phyloP scores from a whole-genome alignment of 148 eudicot species.

The Vaccinium darrowii region DNA sequence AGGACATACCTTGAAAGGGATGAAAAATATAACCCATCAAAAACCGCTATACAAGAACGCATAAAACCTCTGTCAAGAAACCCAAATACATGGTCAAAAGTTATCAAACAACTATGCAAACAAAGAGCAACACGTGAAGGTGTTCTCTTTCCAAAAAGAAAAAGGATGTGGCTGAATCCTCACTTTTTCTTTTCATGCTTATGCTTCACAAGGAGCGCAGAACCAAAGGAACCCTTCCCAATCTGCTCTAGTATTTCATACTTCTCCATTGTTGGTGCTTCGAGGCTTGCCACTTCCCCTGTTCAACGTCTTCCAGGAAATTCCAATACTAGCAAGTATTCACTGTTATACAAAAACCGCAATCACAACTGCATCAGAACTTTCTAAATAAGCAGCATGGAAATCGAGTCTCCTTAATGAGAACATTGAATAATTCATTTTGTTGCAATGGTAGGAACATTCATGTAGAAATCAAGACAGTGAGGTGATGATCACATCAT shows the following conservation, averaged over 20 bases:
- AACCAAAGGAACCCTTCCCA: constrained; percentile 96
- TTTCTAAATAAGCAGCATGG: neutral
- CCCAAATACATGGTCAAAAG: neutral
- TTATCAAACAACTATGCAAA: neutral
- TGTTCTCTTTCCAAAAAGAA: neutral
- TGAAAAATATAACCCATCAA: neutral
- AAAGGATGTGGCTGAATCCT: constrained; percentile 22
- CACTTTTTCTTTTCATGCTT: constrained; percentile 84
- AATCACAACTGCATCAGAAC: neutral
- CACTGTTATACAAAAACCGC: neutral
- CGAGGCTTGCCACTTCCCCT: neutral
- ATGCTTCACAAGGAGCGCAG: constrained; percentile 88
- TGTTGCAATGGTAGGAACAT: neutral
- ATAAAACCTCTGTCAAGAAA: neutral
- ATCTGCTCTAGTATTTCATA: constrained; percentile 91
- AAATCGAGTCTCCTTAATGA: neutral
- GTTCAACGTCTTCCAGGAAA: constrained; percentile 11
- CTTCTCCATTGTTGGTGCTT: constrained; percentile 60
- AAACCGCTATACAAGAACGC: neutral
- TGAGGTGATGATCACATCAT: neutral
- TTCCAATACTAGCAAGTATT: constrained; percentile 24
- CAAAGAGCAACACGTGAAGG: neutral
- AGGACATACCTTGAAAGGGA: constrained; percentile 68
- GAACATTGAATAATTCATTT: neutral
- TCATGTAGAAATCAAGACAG: neutral